Evolutionary conservation across 1,284 basidiomycete genomes (phyloP), one percentile per base, ranked within the genome.

Genomic region (Paramarasmius palmivorus): DNA sequence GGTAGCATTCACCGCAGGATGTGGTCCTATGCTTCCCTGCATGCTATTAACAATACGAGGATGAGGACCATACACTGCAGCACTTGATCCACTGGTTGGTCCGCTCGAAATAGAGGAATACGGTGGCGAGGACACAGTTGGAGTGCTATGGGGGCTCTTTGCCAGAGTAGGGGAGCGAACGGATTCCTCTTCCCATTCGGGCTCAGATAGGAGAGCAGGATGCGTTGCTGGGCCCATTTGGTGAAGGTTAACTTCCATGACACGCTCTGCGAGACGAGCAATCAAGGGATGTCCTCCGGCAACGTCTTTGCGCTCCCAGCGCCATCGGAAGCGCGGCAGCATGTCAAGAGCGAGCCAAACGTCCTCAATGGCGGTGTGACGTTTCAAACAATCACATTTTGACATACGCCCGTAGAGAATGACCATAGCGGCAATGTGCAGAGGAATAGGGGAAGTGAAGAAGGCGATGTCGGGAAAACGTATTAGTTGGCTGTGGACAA

Each of bases 381-480:
- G 77, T 1, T 84, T 69, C 19, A 91, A 76, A 32, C 78, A 78
- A 29, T 88, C 81, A 58, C 86, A 88, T 50, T 82, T 81, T 7
- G 86, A 89, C 79, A 90, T 90, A 63, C 88, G 86, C 0, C 90
- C 90, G 64, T 86, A 92, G 9, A 92, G 75, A 54, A 92, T 91
- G 54, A 92, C 87, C 89, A 92, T 91, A 5, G 90, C 90, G 0
- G 90, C 87, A 53, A 92, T 90, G 66, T 92, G 90, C 34, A 92
- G 75, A 25, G 90, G 90, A 56, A 89, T 90, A 1, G 90, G 90
- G 2, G 90, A 90, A 17, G 89, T 88, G 65, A 92, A 92, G 73
- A 92, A 92, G 1, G 84, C 88, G 60, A 88, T 87, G 59, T 92
- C 86, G 7, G 90, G 89, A 75, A 85, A 92, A 26, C 79, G 79